Percentiles rank a stretch among this genome's conserved stretches.
phyloP scores from a whole-genome alignment of 2,329 filamentous ascomycete species.

The Diaporthe helianthi region DNA sequence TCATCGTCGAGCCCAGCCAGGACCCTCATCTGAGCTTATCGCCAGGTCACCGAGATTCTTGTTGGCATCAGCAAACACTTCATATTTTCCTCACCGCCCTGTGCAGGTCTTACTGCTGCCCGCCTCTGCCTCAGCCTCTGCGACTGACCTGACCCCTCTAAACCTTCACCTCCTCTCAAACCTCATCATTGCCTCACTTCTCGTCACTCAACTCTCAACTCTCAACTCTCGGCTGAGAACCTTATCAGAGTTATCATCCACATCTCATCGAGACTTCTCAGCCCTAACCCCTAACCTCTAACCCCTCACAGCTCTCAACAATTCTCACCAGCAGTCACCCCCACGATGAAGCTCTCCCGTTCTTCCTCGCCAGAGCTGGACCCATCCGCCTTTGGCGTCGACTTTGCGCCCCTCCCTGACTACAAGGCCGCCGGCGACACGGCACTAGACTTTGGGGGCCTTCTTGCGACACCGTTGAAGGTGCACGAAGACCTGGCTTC shows the following conservation, averaged over 20 bases:
- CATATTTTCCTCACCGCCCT: slow-evolving; percentile 13
- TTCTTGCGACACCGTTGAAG: slow-evolving; percentile 72
- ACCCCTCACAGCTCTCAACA: not conserved
- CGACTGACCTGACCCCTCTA: not conserved
- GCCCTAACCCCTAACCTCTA: too few species aligned
- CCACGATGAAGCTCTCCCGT: slow-evolving; percentile 19
- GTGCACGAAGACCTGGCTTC: slow-evolving; percentile 86
- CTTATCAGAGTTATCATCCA: too few species aligned
- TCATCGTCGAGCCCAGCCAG: slow-evolving; percentile 10
- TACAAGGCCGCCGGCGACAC: slow-evolving; percentile 63
- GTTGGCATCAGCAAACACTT: slow-evolving; percentile 16
- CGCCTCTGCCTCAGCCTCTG: not conserved
- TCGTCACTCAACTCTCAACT: not conserved
- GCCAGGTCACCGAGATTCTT: not conserved
- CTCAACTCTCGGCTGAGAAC: not conserved
- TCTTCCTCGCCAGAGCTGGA: slow-evolving; percentile 47
- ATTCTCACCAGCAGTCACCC: not conserved
- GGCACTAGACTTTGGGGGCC: slow-evolving; percentile 72
- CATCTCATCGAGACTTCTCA: too few species aligned
- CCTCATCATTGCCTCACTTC: not conserved
- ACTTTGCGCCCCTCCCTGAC: slow-evolving; percentile 64
- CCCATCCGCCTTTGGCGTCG: slow-evolving; percentile 59
- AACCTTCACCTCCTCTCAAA: not conserved
- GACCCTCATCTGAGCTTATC: slow-evolving; percentile 15
- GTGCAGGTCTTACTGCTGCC: not conserved